Conservation (phyloP, 495 filamentous ascomycete genomes). For the Lichenothelia convexa region DNA sequence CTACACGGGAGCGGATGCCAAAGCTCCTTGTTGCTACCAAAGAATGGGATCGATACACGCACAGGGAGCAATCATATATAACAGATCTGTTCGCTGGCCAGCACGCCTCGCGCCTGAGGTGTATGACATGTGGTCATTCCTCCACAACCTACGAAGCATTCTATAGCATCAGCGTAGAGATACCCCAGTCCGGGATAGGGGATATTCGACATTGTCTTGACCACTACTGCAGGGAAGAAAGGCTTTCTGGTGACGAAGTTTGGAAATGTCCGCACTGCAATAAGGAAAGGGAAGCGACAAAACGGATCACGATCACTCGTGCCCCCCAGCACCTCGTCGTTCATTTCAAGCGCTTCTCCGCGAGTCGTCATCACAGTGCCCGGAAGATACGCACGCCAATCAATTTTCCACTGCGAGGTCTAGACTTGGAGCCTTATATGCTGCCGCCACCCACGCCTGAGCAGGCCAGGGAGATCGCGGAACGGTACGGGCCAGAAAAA, state of each 20-base stretch:
- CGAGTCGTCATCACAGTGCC: constrained; percentile 34
- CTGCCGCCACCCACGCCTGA: constrained; percentile 21
- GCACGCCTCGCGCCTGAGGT: constrained; percentile 43
- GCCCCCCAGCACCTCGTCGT: constrained; percentile 54
- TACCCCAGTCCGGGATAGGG: constrained; percentile 31
- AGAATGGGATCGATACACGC: constrained; percentile 53
- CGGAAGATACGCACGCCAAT: constrained; percentile 51
- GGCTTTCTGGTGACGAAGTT: constrained; percentile 43
- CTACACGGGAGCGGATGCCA: constrained; percentile 42
- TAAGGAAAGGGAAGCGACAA: constrained; percentile 45
- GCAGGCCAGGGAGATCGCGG: constrained; percentile 11
- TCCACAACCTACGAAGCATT: constrained; percentile 59
- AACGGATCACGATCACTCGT: constrained; percentile 55
- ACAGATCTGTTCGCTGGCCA: constrained; percentile 56
- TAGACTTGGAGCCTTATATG: constrained; percentile 45
- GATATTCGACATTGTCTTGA: constrained; percentile 46
- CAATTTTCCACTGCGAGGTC: constrained; percentile 45
- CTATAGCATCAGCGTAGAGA: constrained; percentile 49
- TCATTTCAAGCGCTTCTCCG: constrained; percentile 57
- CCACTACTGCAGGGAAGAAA: constrained; percentile 51
- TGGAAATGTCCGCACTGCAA: constrained; percentile 61
- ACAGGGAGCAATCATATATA: constrained; percentile 47
- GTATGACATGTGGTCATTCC: constrained; percentile 43
- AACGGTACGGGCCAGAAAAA: constrained; percentile 1
- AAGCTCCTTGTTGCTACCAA: constrained; percentile 38